Conservation (phyloP, 495 filamentous ascomycete species). For the Elasticomyces elasticus region DNA sequence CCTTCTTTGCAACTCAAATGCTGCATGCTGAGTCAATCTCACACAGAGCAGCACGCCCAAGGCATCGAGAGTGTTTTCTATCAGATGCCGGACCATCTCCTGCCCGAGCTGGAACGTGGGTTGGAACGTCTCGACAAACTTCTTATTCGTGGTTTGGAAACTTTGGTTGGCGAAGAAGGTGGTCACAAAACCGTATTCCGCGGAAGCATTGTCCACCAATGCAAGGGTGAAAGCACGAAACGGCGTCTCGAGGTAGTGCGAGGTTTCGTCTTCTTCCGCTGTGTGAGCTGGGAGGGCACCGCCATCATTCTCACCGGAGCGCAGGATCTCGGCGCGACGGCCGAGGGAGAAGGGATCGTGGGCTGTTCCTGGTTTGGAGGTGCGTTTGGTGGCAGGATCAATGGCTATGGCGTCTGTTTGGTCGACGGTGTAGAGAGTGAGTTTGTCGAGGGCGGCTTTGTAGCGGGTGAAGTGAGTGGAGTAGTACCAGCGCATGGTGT, state of each 20-base stretch:
- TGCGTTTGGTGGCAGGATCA: slow-evolving; percentile 35
- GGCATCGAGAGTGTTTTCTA: slow-evolving; percentile 62
- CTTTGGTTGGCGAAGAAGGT: slow-evolving; percentile 65
- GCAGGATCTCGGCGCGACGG: slow-evolving; percentile 69
- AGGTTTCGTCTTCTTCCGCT: slow-evolving; percentile 75
- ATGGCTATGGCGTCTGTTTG: slow-evolving; percentile 79
- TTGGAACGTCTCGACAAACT: slow-evolving; percentile 72
- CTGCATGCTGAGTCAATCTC: slow-evolving; percentile 84
- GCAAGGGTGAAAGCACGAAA: slow-evolving; percentile 94
- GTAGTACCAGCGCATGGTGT: slow-evolving; percentile 99
- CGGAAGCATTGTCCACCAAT: slow-evolving; percentile 83
- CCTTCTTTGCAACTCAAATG: slow-evolving; percentile 84
- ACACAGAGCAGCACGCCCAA: slow-evolving; percentile 82
- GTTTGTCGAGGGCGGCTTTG: slow-evolving; percentile 66
- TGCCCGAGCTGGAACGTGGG: slow-evolving; percentile 75
- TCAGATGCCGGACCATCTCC: slow-evolving; percentile 60
- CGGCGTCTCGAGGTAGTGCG: slow-evolving; percentile 77
- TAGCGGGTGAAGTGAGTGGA: slow-evolving; percentile 85
- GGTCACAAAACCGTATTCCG: slow-evolving; percentile 88
- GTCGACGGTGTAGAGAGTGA: slow-evolving; percentile 73
- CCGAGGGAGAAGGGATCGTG: slow-evolving; percentile 86
- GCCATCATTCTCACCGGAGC: slow-evolving; percentile 53
- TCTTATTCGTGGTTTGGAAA: slow-evolving; percentile 50
- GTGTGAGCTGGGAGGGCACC: slow-evolving; percentile 69
- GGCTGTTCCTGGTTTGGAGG: slow-evolving; percentile 35